These are phyloP conservation scores for Diplodia mutila DNA, from an alignment of 2,329 filamentous ascomycete genomes.

Conservation along the genomic window DNA sequence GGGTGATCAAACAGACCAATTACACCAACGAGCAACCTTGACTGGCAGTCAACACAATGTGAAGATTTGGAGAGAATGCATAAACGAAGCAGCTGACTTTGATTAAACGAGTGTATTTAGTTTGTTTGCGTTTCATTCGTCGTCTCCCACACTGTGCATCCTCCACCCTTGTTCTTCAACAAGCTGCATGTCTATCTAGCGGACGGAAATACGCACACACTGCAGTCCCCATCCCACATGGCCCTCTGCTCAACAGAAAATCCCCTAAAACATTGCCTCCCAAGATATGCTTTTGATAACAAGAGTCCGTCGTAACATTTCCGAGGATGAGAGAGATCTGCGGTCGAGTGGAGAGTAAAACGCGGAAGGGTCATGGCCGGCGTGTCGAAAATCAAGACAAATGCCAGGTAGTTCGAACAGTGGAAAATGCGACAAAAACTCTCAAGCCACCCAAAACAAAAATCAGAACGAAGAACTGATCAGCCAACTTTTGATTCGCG, in stretches of 20 bases:
- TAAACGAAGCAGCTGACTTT: constrained; percentile 8
- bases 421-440: constrained; percentile 18
- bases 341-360: constrained; percentile 11
- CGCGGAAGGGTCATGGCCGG: neutral
- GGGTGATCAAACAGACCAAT: constrained; percentile 17
- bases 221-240: constrained; percentile 1
- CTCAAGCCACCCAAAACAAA: constrained; percentile 22
- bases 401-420: constrained; percentile 19
- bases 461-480: constrained; percentile 18
- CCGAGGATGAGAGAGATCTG: constrained; percentile 7
- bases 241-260: constrained; percentile 7
- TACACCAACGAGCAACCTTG: neutral
- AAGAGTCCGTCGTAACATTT: constrained; percentile 6
- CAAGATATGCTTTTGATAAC: constrained; percentile 19
- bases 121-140: constrained; percentile 24
- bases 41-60: neutral
- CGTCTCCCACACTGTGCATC: constrained; percentile 14
- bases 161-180: constrained; percentile 2
- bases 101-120: constrained; percentile 24
- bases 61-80: neutral
- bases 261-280: constrained; percentile 13
- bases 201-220: constrained; percentile 1
- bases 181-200: constrained; percentile 19
- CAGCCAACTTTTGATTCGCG: constrained; percentile 17
- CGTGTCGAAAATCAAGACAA: constrained; percentile 7